These are phyloP conservation scores for Globisporangium takayamanum DNA, from an alignment of 352 stramenopile genomes.

Conservation along the genomic window DNA sequence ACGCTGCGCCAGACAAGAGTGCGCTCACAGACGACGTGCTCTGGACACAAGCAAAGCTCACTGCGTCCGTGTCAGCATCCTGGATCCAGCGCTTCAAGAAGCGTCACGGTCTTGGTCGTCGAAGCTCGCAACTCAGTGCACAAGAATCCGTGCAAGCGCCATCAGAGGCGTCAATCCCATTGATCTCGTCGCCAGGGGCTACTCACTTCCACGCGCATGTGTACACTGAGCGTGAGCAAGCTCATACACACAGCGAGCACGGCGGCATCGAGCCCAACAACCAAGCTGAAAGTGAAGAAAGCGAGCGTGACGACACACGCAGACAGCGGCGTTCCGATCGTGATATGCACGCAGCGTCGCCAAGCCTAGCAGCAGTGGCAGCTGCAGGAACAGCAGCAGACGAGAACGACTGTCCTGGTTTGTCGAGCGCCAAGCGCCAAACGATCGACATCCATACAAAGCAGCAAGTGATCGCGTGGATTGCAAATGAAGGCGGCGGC, in stretches of 20 bases:
- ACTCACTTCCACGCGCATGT: too few species aligned
- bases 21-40: slow-evolving; percentile 9
- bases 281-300: too few species aligned
- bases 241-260: background rate
- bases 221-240: background rate
- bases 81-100: slow-evolving; percentile 14
- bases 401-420: background rate
- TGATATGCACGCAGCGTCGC: too few species aligned
- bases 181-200: too few species aligned
- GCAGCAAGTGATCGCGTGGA: slow-evolving; percentile 9
- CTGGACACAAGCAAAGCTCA: slow-evolving; percentile 9
- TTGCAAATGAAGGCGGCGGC: slow-evolving; percentile 7
- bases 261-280: too few species aligned
- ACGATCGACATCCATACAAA: slow-evolving; percentile 11
- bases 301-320: too few species aligned
- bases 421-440: slow-evolving; percentile 1
- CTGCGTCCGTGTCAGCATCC: slow-evolving; percentile 4
- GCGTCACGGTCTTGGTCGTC: slow-evolving; percentile 3
- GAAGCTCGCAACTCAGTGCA: background rate
- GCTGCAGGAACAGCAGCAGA: background rate
- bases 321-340: too few species aligned
- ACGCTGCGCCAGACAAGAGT: background rate
- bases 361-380: too few species aligned
- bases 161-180: background rate
- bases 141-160: background rate